Evolutionary conservation across 2,329 filamentous ascomycete genomes (phyloP).

Genomic region (Chaetomium olivaceum): DNA sequence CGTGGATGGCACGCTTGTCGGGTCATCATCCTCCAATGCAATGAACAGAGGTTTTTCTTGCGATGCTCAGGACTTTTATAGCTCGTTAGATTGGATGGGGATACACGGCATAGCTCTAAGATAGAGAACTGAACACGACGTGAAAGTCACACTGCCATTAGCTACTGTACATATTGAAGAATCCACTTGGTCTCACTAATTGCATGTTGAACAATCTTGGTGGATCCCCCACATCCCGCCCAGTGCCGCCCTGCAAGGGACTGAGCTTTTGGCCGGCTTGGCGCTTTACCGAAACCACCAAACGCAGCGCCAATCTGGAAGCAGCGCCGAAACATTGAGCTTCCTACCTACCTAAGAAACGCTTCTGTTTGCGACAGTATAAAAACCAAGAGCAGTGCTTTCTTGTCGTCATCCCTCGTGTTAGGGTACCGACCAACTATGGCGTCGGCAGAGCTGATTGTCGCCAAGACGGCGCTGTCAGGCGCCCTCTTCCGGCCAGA

Average conservation of each 20-base stretch:
- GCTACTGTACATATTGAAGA: slow-evolving; percentile 1
- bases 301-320: neutral
- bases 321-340: neutral
- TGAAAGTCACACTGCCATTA: neutral
- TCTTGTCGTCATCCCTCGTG: slow-evolving; percentile 9
- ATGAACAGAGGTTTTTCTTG: neutral
- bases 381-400: neutral
- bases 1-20: neutral
- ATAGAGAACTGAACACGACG: neutral
- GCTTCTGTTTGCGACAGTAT: neutral
- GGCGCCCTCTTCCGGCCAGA: slow-evolving; percentile 73
- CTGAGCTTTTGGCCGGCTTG: neutral
- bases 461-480: slow-evolving; percentile 76
- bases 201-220: neutral
- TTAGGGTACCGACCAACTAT: slow-evolving; percentile 42
- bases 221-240: neutral
- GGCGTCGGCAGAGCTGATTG: slow-evolving; percentile 69
- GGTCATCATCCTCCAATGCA: neutral
- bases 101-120: neutral
- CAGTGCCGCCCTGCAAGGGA: slow-evolving; percentile 3
- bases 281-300: neutral
- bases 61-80: neutral
- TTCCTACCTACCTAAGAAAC: neutral
- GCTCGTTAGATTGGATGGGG: neutral
- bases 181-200: neutral